Evolutionary conservation across 2,329 filamentous ascomycete species (phyloP).

Genomic region (Plectosphaerella plurivora): DNA sequence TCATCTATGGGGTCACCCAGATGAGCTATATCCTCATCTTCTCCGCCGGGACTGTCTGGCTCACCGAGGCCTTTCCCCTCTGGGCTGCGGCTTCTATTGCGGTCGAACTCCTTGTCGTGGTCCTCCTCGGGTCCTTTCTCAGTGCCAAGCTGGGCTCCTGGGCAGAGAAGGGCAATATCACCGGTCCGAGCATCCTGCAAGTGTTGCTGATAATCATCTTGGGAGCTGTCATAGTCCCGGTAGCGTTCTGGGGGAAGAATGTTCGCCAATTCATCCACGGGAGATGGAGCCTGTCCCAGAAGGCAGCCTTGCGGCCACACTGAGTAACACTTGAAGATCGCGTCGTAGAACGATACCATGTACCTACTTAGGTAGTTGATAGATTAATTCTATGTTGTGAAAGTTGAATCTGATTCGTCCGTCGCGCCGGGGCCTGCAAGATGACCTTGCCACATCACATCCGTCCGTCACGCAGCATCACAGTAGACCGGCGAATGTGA

Average conservation of each 20-base stretch:
- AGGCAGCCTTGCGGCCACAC: constrained; percentile 19
- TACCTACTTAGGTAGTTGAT: too few species aligned
- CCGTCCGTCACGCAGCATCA: background rate
- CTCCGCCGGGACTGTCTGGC: constrained; percentile 18
- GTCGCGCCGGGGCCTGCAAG: too few species aligned
- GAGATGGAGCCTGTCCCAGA: constrained; percentile 15
- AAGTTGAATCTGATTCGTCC: too few species aligned
- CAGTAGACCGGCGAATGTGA: constrained; percentile 33
- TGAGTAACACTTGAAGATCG: background rate
- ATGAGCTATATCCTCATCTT: constrained; percentile 14
- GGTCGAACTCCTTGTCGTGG: constrained; percentile 12
- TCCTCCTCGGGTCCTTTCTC: constrained; percentile 10
- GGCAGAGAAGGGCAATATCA: constrained; percentile 3
- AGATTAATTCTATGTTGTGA: too few species aligned
- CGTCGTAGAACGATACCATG: too few species aligned
- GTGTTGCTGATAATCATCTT: constrained; percentile 12
- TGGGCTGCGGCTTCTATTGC: constrained; percentile 18
- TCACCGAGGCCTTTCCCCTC: constrained; percentile 18
- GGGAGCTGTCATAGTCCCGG: constrained; percentile 15
- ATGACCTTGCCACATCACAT: too few species aligned
- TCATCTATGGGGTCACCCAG: constrained; percentile 9
- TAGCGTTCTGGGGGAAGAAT: constrained; percentile 20
- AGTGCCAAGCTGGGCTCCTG: constrained; percentile 11
- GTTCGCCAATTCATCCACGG: constrained; percentile 18
- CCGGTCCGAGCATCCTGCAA: constrained; percentile 11